Evolutionary conservation across 2,329 filamentous ascomycete species (phyloP).

Genomic region (Ceratocystis cubensis): DNA sequence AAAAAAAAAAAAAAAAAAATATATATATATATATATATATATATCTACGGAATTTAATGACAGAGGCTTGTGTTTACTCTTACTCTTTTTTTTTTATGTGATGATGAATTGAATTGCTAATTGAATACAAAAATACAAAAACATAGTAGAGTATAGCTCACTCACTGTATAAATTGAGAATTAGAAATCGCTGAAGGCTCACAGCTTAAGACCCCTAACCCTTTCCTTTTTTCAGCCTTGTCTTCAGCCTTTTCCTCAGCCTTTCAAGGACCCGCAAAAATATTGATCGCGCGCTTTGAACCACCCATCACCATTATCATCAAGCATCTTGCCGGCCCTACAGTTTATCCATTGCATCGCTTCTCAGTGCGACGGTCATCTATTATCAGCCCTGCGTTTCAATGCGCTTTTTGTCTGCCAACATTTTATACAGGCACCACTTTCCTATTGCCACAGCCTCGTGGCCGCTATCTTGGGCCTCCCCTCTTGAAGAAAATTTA

Average conservation of each 20-base stretch:
- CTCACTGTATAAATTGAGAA: too few species aligned
- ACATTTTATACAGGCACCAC: background rate
- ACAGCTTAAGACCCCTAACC: too few species aligned
- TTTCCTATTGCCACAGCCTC: background rate
- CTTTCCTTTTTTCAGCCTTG: background rate
- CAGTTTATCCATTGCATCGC: background rate
- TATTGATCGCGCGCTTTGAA: slow-evolving; percentile 1
- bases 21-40: too few species aligned
- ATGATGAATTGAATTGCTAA: too few species aligned
- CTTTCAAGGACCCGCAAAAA: background rate
- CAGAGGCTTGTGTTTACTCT: too few species aligned
- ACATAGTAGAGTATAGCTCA: too few species aligned
- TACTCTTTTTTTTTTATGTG: too few species aligned
- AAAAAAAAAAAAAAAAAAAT: too few species aligned
- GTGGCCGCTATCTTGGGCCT: background rate
- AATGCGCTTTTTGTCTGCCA: background rate
- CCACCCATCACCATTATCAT: background rate
- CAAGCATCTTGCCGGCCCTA: background rate
- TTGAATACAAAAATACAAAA: too few species aligned
- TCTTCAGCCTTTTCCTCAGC: background rate
- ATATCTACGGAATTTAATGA: too few species aligned
- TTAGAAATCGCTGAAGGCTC: too few species aligned
- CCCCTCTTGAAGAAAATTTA: slow-evolving; percentile 9
- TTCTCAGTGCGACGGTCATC: background rate
- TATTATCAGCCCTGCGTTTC: background rate